Conservation (phyloP, 2,329 filamentous ascomycete genomes). For the Fusarium scirpi region DNA sequence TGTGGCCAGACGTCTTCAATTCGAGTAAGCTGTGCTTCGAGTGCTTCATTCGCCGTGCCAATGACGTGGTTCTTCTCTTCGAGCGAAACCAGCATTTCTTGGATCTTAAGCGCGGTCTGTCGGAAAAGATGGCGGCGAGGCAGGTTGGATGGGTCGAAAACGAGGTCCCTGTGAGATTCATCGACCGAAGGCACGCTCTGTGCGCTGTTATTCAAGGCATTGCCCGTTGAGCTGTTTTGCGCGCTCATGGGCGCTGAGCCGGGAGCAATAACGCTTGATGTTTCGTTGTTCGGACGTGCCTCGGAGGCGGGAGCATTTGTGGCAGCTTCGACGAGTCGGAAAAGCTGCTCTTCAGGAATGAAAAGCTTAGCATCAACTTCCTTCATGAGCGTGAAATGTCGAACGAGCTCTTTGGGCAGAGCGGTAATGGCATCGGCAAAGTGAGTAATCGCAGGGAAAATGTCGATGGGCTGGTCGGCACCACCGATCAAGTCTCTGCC, state of each 20-base stretch:
- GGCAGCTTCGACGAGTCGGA: conserved; percentile 77
- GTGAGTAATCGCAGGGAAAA: conserved; percentile 74
- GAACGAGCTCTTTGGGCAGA: conserved; percentile 92
- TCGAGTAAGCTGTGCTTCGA: conserved; percentile 85
- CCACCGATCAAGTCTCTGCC: conserved; percentile 61
- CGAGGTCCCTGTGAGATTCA: conserved; percentile 57
- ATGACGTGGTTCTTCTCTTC: conserved; percentile 99
- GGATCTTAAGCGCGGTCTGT: conserved; percentile 80
- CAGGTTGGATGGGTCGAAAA: conserved; percentile 69
- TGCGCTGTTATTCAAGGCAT: conserved; percentile 52
- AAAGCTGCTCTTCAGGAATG: conserved; percentile 84
- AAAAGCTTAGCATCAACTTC: conserved; percentile 98
- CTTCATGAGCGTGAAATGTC: conserved; percentile 94
- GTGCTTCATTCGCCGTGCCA: conserved; percentile 88
- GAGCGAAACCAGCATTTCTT: conserved; percentile 87
- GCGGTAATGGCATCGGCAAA: conserved; percentile 95
- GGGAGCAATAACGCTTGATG: conserved; percentile 56
- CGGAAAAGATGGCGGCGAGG: conserved; percentile 80
- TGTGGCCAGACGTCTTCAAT: conserved; percentile 89
- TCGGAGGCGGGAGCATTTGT: conserved; percentile 64
- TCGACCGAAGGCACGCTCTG: conserved; percentile 57
- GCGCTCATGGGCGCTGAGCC: conserved; percentile 62
- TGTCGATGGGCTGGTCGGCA: conserved; percentile 72
- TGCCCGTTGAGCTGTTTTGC: conserved; percentile 62
- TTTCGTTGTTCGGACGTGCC: conserved; percentile 59